These are phyloP conservation scores for Pythium volutum DNA, from an alignment of 352 stramenopile species.

Conservation along the genomic window DNA sequence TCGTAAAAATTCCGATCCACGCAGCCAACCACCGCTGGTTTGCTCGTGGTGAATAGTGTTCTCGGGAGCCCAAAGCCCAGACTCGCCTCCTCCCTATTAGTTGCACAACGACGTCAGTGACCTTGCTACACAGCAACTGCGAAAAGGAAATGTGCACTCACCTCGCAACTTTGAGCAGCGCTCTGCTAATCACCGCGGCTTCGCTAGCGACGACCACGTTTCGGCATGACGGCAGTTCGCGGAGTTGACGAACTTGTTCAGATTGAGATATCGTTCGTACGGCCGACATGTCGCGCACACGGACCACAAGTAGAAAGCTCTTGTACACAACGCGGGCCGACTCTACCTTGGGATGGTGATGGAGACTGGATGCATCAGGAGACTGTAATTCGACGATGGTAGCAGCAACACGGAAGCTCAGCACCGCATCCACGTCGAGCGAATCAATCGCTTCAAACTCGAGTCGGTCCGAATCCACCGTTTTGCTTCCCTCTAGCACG, in stretches of 20 bases:
- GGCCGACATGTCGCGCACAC: neutral
- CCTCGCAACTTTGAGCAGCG: slow-evolving; percentile 8
- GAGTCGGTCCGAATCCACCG: neutral
- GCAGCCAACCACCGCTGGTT: neutral
- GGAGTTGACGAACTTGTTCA: neutral
- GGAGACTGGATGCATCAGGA: neutral
- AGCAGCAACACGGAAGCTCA: slow-evolving; percentile 23
- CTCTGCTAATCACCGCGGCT: slow-evolving; percentile 3
- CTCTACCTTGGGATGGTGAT: slow-evolving; percentile 27
- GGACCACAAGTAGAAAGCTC: slow-evolving; percentile 43
- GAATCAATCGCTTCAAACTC: slow-evolving; percentile 36
- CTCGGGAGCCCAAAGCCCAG: slow-evolving; percentile 2
- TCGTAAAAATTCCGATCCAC: slow-evolving; percentile 50
- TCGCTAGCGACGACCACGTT: slow-evolving; percentile 17
- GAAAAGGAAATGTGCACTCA: neutral
- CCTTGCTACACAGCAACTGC: neutral
- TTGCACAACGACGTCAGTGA: neutral
- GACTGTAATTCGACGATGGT: neutral
- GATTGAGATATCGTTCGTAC: slow-evolving; percentile 4
- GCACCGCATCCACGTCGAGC: slow-evolving; percentile 38
- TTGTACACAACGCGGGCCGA: slow-evolving; percentile 42
- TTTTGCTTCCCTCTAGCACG: neutral
- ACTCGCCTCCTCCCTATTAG: slow-evolving; percentile 8
- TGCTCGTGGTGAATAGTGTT: neutral
- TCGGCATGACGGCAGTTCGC: slow-evolving; percentile 8